Base-by-base conservation (phyloP, 2,329 filamentous ascomycete species). In the Pseudogymnoascus sp. region DNA sequence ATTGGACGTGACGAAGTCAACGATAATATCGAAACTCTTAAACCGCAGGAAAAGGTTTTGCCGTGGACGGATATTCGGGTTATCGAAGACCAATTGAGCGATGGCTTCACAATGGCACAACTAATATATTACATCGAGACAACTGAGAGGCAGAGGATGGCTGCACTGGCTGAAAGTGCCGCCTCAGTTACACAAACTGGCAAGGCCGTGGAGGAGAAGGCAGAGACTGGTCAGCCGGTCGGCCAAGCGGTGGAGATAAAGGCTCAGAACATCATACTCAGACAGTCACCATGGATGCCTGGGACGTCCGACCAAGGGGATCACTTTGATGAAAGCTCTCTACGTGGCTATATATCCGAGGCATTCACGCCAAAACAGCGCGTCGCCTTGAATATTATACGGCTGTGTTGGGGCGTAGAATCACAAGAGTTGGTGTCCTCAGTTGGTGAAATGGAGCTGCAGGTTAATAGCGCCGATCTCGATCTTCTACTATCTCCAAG, bases 371-470 rank as follows among this genome's bases (percentile, higher is more conserved):
- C 16, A 2, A 74, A 73, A 40, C 71, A 73, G 59, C 63, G 64
- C 9, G 11, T 70, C 9, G 67, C 64, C 11, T 58, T 72, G 4
- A 60, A 61, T 16, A 28, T 74, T 6, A 5, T 74, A 11, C 64
- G 71, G 14, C 65, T 70, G 21, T 73, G 70, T 35, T 74, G 72
- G 72, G 62, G 65, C 35, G 6, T 74, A 14, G 67, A 70, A 35
- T 61, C 72, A 12, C 67, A 67, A 55, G 70, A 71, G 59, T 18
- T 72, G n/a, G 61, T 62, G 7, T 65, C 70, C 4, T 66, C 67
- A 5, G 64, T 73, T 55, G 72, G 72, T 8, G 67, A 71, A 61
- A 66, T 71, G 45, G 71, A 74, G 40, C 40, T 74, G 43, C 33
- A 68, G 45, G n/a, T 74, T 28, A 59, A 58, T 8, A 28, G 45